phyloP scores from a whole-genome alignment of 1,284 basidiomycete genomes.

The Irpex lacteus region DNA sequence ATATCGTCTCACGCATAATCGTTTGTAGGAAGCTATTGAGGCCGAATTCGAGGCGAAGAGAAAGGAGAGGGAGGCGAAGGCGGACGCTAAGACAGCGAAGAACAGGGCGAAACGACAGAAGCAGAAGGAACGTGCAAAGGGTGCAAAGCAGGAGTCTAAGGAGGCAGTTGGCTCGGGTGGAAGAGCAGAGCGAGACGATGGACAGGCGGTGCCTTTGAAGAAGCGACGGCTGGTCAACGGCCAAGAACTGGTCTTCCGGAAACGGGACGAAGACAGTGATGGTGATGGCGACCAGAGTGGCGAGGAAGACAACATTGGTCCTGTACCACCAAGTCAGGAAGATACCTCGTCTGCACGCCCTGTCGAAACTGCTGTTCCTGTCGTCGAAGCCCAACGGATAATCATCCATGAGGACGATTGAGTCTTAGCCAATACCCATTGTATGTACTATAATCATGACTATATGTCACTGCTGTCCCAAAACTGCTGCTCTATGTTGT shows the following conservation, averaged over 20 bases:
- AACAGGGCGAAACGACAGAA: constrained; percentile 89
- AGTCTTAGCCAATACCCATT: background rate
- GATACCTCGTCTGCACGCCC: constrained; percentile 4
- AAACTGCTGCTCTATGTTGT: background rate
- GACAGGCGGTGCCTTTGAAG: constrained; percentile 38
- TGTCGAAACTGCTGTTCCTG: constrained; percentile 5
- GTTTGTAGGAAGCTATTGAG: constrained; percentile 56
- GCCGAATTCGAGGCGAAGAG: constrained; percentile 69
- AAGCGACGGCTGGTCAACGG: constrained; percentile 55
- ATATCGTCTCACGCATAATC: background rate
- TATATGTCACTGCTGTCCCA: background rate
- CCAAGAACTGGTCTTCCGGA: constrained; percentile 54
- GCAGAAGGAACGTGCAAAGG: constrained; percentile 73
- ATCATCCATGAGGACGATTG: constrained; percentile 15
- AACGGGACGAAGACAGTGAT: constrained; percentile 50
- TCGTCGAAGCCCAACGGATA: constrained; percentile 11
- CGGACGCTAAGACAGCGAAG: constrained; percentile 88
- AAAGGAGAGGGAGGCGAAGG: constrained; percentile 57
- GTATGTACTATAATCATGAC: constrained; percentile 3
- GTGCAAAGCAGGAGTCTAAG: background rate
- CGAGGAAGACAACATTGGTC: constrained; percentile 21
- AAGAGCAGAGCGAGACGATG: constrained; percentile 20
- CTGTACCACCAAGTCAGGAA: constrained; percentile 16
- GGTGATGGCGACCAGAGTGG: constrained; percentile 35
- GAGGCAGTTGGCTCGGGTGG: constrained; percentile 25